These are phyloP conservation scores for Candida neerlandica DNA, from an alignment of 1,139 yeast genomes.

Conservation along the genomic window DNA sequence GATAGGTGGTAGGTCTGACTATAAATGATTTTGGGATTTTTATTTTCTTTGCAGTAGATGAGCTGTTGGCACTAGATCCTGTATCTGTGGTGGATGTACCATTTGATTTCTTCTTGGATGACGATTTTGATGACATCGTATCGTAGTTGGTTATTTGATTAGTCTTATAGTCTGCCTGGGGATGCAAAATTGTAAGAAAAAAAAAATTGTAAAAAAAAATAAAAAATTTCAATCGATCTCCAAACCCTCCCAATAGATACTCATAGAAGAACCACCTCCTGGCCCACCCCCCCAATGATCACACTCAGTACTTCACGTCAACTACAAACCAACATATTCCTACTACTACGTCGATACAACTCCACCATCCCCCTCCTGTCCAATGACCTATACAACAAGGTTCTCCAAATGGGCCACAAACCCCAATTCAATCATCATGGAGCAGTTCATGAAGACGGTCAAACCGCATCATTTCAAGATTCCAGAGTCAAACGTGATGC, in stretches of 20 bases:
- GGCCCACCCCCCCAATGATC: not conserved
- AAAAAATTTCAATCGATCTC: slow-evolving; percentile 1
- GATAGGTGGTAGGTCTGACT: slow-evolving; percentile 54
- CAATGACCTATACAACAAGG: not conserved
- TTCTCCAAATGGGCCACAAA: not conserved
- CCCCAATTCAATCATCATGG: not conserved
- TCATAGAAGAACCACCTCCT: not conserved
- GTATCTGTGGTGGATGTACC: slow-evolving; percentile 19
- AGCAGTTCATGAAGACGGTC: no score
- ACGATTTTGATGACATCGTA: slow-evolving; percentile 33
- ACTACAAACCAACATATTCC: not conserved
- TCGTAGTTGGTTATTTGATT: not conserved
- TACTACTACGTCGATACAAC: not conserved
- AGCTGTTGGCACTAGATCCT: slow-evolving; percentile 11
- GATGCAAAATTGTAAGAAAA: not conserved
- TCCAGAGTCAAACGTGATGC: slow-evolving; percentile 3
- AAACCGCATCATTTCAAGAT: not conserved
- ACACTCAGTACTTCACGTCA: not conserved
- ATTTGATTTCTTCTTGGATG: slow-evolving; percentile 29
- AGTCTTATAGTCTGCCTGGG: not conserved
- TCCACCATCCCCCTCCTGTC: slow-evolving; percentile 1
- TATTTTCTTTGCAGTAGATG: slow-evolving; percentile 38
- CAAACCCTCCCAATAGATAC: not conserved
- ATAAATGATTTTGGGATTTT: slow-evolving; percentile 54
- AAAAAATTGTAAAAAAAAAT: not conserved